Evolutionary conservation across 305 asterid species (phyloP).

Genomic region (Rubia tinctorum): DNA sequence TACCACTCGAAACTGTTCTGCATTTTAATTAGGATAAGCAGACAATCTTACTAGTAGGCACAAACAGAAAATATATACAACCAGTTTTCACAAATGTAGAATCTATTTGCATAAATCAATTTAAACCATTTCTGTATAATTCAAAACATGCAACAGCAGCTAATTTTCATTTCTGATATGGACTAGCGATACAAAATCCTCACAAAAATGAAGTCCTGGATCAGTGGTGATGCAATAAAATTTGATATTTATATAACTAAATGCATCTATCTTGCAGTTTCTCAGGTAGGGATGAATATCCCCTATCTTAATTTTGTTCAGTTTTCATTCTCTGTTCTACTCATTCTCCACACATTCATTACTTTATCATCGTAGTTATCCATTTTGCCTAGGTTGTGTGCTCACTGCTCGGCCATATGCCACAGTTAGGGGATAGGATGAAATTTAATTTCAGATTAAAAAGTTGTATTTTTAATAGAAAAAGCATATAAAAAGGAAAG

Average conservation of each 20-base stretch:
- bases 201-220: background rate
- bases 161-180: background rate
- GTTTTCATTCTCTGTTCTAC: too few relatives aligned
- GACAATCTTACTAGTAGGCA: conserved; percentile 19
- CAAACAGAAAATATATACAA: background rate
- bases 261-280: conserved; percentile 7
- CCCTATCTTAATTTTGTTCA: background rate
- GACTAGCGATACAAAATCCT: background rate
- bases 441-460: too few relatives aligned
- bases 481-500: background rate
- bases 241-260: background rate
- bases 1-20: conserved; percentile 99
- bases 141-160: background rate
- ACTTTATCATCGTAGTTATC: too few relatives aligned
- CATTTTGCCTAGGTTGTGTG: background rate
- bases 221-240: background rate
- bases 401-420: background rate
- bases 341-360: too few relatives aligned
- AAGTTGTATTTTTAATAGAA: too few relatives aligned
- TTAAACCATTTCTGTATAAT: background rate
- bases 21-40: conserved; percentile 33
- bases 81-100: background rate
- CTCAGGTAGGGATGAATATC: too few relatives aligned
- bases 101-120: conserved; percentile 4
- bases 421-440: background rate